phyloP scores from a whole-genome alignment of 2,329 filamentous ascomycete genomes.

The Fusarium sp. region DNA sequence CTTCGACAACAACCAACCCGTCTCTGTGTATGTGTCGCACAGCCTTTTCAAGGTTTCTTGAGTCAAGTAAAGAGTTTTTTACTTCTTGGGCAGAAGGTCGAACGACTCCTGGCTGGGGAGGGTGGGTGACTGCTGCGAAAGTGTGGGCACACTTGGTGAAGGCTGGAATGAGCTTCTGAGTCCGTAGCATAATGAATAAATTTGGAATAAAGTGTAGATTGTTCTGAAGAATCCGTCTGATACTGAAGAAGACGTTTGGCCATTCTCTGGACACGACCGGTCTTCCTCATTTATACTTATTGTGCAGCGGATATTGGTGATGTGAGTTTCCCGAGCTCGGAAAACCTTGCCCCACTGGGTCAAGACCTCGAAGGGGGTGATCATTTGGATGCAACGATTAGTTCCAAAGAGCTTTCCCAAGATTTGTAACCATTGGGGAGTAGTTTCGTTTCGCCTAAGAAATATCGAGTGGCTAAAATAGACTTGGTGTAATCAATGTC shows the following conservation, averaged over 20 bases:
- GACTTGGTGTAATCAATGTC: rapidly evolving
- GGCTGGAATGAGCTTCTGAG: constrained; percentile 11
- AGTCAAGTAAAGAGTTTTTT: constrained; percentile 54
- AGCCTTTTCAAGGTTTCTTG: constrained; percentile 68
- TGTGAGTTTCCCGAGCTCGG: constrained; percentile 48
- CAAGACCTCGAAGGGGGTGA: not conserved
- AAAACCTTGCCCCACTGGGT: constrained; percentile 35
- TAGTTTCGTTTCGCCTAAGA: not conserved
- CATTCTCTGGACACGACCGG: not conserved
- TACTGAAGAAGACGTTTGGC: not conserved
- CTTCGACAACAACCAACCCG: constrained; percentile 68
- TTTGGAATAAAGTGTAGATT: rapidly evolving
- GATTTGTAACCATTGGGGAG: not conserved
- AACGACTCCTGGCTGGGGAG: constrained; percentile 40
- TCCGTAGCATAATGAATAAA: constrained; percentile 24
- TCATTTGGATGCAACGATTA: not conserved
- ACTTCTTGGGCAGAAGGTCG: constrained; percentile 59
- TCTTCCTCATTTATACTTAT: constrained; percentile 36
- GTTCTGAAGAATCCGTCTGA: rapidly evolving
- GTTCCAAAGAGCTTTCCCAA: not conserved
- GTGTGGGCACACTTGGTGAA: constrained; percentile 15
- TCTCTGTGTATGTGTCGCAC: constrained; percentile 65
- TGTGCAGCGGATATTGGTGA: not conserved
- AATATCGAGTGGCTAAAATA: not conserved
- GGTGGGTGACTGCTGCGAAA: constrained; percentile 22